Base-by-base conservation (phyloP, 352 stramenopile genomes). In the Pythium pyrilobum region DNA sequence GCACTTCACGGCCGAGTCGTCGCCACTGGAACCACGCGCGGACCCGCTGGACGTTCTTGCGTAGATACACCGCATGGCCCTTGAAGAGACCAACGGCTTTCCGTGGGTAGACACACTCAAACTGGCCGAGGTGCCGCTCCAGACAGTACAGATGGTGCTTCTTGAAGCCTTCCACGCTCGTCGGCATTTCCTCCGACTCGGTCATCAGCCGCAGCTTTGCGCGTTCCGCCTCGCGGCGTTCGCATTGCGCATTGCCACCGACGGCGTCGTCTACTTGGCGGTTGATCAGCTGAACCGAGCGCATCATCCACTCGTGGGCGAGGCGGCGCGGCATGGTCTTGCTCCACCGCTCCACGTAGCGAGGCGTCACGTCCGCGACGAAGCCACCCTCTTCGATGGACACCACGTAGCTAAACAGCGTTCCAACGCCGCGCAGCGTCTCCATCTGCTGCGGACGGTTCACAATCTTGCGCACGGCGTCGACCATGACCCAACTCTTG, bases 61-160 rank as follows among this genome's bases (percentile, higher is more conserved):
- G 73, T 0, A 77, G 64, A 69, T 86, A 93, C 4, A 96, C 82
- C 0, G 76, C 58, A 34, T 82, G 58, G 6, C 85, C 85, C 27
- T 89, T 89, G 51, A 96, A 95, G 10, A 92, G 24, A 0, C 82
- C 84, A 4, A 91, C 69, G 1, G 71, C 59, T 40, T 85, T 85
- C n/a, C 72, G 71, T 13, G 82, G 82, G 21, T 92, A 59, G 18
- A 95, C 56, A 61, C 65, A 82, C 53, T 93, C 74, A n/a, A 71
- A 69, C n/a, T 60, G 67, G 4, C 62, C 66, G 8, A 96, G 64
- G 49, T 93, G 81, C 12, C 74, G 72, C 57, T 92, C 78, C 6
- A 96, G 67, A 46, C 79, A 85, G 56, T 90, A 94, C 43, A 87
- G 20, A 28, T 85, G 74, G 47, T 96, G 86, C 24, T 87, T 89